phyloP scores from a whole-genome alignment of 345 rosid genomes.

The Turnera subulata region DNA sequence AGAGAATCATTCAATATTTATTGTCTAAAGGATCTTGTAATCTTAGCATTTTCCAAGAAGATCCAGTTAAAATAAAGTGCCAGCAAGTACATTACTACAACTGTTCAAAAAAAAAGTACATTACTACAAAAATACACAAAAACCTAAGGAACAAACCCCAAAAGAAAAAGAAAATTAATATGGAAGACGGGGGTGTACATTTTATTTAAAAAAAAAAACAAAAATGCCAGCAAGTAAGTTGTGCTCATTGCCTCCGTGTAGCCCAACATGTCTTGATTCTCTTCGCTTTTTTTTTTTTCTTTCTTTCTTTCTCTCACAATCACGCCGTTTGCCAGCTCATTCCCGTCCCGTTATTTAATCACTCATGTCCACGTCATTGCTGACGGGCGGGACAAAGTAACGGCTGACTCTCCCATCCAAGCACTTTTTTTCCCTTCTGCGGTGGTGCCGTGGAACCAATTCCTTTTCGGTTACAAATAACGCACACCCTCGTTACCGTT shows the following conservation, averaged over 20 bases:
- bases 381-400: constrained; percentile 5
- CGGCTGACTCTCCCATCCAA: too few species aligned
- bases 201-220: too few species aligned
- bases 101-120: neutral
- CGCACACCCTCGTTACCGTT: neutral
- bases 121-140: neutral
- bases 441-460: too few species aligned
- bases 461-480: constrained; percentile 22
- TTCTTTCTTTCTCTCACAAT: too few species aligned
- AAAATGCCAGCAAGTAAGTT: constrained; percentile 43
- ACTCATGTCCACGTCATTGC: constrained; percentile 20
- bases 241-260: constrained; percentile 28
- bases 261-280: constrained; percentile 34
- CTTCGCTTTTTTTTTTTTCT: too few species aligned
- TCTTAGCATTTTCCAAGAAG: too few species aligned
- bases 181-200: too few species aligned
- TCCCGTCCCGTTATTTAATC: constrained; percentile 18
- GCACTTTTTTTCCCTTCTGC: too few species aligned
- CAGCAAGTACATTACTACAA: too few species aligned
- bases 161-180: neutral
- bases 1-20: too few species aligned
- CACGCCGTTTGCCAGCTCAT: constrained; percentile 57
- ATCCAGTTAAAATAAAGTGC: too few species aligned
- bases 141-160: neutral
- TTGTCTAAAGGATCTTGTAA: too few species aligned